These are phyloP conservation scores for Rhizopogon roseolus DNA, from an alignment of 768 basidiomycete genomes.

Conservation along the genomic window DNA sequence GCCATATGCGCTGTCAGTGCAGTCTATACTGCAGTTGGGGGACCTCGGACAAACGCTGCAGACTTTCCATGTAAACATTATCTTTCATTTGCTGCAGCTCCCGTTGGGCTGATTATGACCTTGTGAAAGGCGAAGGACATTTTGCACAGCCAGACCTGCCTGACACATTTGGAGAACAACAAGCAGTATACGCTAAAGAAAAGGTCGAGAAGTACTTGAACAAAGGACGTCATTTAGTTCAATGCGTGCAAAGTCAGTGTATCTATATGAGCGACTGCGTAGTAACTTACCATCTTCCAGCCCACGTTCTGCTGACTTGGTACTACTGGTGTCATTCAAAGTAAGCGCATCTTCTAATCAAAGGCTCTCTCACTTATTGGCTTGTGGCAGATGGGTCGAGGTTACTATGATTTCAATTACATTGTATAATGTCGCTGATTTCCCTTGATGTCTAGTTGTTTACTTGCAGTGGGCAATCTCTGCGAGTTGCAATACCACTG, in stretches of 20 bases:
- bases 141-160: constrained; percentile 12
- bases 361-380: not conserved
- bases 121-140: not conserved
- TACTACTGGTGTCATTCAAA: constrained; percentile 73
- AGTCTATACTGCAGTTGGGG: constrained; percentile 61
- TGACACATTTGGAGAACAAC: constrained; percentile 62
- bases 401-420: constrained; percentile 29
- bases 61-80: constrained; percentile 30
- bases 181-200: constrained; percentile 51
- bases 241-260: constrained; percentile 54
- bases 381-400: constrained; percentile 60
- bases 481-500: constrained; percentile 58
- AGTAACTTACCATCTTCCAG: constrained; percentile 27
- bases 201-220: constrained; percentile 43
- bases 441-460: constrained; percentile 43
- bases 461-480: constrained; percentile 47
- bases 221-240: constrained; percentile 51
- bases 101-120: not conserved
- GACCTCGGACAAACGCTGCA: constrained; percentile 5
- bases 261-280: not conserved
- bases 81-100: not conserved
- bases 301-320: constrained; percentile 60
- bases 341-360: constrained; percentile 28
- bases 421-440: constrained; percentile 3
- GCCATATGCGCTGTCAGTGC: constrained; percentile 84